These are phyloP conservation scores for Termitomyces sp. DNA, from an alignment of 768 basidiomycete species.

Conservation along the genomic window DNA sequence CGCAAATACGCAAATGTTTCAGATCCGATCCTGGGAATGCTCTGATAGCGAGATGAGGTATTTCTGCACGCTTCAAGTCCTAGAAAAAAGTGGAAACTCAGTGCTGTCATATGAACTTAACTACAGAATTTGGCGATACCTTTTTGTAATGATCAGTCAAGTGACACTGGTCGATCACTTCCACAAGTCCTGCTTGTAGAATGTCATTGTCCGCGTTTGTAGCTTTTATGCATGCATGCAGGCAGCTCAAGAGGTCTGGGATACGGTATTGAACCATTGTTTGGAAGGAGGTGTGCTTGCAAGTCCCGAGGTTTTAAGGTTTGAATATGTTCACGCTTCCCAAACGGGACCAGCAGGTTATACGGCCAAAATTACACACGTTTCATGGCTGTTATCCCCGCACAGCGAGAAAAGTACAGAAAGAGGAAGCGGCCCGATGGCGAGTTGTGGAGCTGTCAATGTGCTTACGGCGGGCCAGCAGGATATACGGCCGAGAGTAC, in stretches of 20 bases:
- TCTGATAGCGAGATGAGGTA: conserved; percentile 7
- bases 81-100: neutral
- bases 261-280: conserved; percentile 2
- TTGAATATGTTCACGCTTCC: too few species aligned
- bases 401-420: too few species aligned
- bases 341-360: too few species aligned
- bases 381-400: too few species aligned
- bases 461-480: too few species aligned
- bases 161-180: conserved; percentile 6
- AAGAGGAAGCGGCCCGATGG: too few species aligned
- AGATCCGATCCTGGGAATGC: conserved; percentile 7
- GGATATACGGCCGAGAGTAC: too few species aligned
- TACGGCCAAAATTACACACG: too few species aligned
- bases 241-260: neutral
- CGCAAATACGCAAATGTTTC: conserved; percentile 1
- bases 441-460: too few species aligned
- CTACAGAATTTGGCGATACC: neutral
- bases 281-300: too few species aligned
- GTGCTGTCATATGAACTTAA: neutral
- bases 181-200: conserved; percentile 4
- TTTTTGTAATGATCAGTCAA: conserved; percentile 9
- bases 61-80: conserved; percentile 11
- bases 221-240: neutral
- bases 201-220: conserved; percentile 4
- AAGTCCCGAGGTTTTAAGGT: too few species aligned